Evolutionary conservation across 2,329 filamentous ascomycete genomes (phyloP), one percentile per base, ranked within the genome.

Genomic region (Cryoendolithus antarcticus): DNA sequence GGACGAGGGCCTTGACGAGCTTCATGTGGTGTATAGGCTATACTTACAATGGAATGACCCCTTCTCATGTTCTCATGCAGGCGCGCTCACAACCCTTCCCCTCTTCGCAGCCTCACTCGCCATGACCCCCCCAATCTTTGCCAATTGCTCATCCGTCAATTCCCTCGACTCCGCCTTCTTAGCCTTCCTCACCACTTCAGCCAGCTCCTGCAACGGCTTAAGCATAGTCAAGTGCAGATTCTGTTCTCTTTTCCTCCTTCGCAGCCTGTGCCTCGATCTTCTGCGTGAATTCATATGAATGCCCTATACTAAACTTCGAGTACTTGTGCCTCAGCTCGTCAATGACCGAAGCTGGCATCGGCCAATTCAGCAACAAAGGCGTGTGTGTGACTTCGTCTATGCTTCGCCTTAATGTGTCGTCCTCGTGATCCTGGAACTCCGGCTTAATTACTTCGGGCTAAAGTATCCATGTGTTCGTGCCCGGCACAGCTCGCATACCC

Each of bases 251-350:
- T 54, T 63, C 63, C 47, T 64, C 59, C 50, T 62, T 63, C 35
- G 61, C 60, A 44, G 74, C 78, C 57, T 80, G 71, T 43, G 67
- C 63, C 59, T 75, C 67, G 67, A 79, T 80, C 62, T 68, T 64
- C 48, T 67, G 67, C 38, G 88, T 60, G 58, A 81, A 93, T 59
- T 80, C 81, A 34, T 73, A 65, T 47, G 86, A 82, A 64, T 93
- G 85, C 35, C 84, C 71, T 39, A 79, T 86, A 54, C 86, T 72
- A 74, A 88, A 91, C 53, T 73, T 76, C 50, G 80, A 83, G 71
- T 80, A 93, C 58, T 78, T 81, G 67, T 82, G 81, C 56, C 86
- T 74, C 56, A 96, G 69, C 68, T 96, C 89, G 59, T 94, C 79
- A 48, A 93, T 72, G 30, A 95, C 73, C n/a, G 62, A 65, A 24